These are phyloP conservation scores for Scolecobasidium constrictum DNA, from an alignment of 2,329 filamentous ascomycete species.

Conservation along the genomic window DNA sequence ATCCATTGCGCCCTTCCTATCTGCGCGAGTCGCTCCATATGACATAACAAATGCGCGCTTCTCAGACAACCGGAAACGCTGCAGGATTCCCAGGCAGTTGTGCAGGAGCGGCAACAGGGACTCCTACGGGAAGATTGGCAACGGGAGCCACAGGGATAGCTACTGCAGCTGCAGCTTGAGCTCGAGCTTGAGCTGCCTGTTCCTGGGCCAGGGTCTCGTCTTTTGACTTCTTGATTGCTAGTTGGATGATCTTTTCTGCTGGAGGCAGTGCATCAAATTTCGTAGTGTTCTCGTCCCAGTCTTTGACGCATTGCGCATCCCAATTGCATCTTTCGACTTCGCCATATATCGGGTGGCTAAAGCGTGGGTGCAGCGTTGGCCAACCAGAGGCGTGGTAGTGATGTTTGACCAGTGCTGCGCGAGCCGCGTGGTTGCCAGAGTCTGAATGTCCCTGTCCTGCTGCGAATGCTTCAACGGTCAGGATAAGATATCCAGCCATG, in stretches of 20 bases:
- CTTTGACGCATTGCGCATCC: constrained; percentile 50
- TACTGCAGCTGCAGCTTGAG: too few species aligned
- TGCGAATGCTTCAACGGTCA: constrained; percentile 62
- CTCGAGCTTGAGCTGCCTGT: too few species aligned
- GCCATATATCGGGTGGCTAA: constrained; percentile 56
- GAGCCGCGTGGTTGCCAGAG: constrained; percentile 57
- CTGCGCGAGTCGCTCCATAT: too few species aligned
- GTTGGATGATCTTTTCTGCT: constrained; percentile 46
- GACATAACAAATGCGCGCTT: too few species aligned
- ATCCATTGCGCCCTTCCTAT: too few species aligned
- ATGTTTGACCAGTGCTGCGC: constrained; percentile 58
- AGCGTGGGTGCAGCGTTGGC: constrained; percentile 57
- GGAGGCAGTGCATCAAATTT: constrained; percentile 47
- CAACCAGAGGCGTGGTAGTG: constrained; percentile 67
- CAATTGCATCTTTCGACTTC: constrained; percentile 64
- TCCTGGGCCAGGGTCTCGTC: too few species aligned
- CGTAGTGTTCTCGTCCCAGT: constrained; percentile 55
- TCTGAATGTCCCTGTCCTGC: constrained; percentile 64
- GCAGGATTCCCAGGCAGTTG: too few species aligned
- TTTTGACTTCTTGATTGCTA: constrained; percentile 12
- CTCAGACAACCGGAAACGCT: too few species aligned
- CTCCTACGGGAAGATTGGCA: too few species aligned
- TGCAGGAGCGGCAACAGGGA: too few species aligned
- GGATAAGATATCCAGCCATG: constrained; percentile 52
- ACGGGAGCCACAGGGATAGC: too few species aligned